Conservation (phyloP, 192 early-diverging fungal species). For the Linnemannia hyalina region DNA sequence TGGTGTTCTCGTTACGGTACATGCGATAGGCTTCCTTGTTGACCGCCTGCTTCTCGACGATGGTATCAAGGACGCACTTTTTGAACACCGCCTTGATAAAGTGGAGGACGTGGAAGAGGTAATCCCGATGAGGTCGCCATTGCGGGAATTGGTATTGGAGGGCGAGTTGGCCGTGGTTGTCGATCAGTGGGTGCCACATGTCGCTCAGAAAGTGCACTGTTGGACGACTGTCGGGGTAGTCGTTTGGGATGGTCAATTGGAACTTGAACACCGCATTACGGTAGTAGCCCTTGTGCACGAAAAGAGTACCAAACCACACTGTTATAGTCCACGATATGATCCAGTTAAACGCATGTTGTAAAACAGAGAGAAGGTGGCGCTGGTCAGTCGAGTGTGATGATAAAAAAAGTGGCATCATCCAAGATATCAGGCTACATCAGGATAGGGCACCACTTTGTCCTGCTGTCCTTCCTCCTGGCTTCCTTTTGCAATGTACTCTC, state of each 20-base stretch:
- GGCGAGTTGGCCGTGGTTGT: conserved; percentile 74
- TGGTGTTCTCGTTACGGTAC: conserved; percentile 70
- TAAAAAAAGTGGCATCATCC: neutral
- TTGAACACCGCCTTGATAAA: conserved; percentile 91
- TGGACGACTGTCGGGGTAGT: conserved; percentile 83
- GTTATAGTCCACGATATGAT: conserved; percentile 29
- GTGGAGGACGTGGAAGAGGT: conserved; percentile 87
- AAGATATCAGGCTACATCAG: neutral
- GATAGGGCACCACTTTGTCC: neutral
- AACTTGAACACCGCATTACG: conserved; percentile 92
- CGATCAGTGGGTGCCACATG: conserved; percentile 90
- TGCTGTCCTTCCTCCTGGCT: neutral
- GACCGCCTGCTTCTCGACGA: conserved; percentile 70
- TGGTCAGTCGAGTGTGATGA: conserved; percentile 8
- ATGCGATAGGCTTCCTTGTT: conserved; percentile 76
- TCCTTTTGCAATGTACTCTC: neutral
- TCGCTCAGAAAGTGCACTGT: conserved; percentile 79
- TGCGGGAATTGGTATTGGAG: conserved; percentile 84
- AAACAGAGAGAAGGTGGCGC: neutral
- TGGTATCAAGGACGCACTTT: conserved; percentile 75
- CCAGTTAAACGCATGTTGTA: neutral
- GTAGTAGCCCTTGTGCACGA: conserved; percentile 93
- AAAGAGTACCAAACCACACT: conserved; percentile 90
- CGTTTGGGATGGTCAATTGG: conserved; percentile 79
- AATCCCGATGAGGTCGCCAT: conserved; percentile 87